Conservation (phyloP, 2,329 filamentous ascomycete genomes). For the Cryphonectria carpinicola region DNA sequence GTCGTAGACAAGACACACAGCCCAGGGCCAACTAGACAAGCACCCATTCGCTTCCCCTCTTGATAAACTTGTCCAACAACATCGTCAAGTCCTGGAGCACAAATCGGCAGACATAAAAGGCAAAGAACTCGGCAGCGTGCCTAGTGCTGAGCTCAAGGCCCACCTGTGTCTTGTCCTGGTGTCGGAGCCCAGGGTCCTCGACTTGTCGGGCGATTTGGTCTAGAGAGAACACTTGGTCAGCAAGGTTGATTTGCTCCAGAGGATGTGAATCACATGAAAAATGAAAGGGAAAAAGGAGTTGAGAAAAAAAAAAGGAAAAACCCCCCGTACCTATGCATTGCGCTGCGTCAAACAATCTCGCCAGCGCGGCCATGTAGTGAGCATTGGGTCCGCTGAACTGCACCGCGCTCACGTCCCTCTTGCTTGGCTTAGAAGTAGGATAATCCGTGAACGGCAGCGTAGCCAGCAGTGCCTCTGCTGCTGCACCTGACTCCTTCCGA, state of each 20-base stretch:
- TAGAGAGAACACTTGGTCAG: conserved; percentile 41
- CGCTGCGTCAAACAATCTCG: conserved; percentile 87
- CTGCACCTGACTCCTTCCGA: conserved; percentile 42
- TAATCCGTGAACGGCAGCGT: conserved; percentile 77
- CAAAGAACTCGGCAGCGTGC: conserved; percentile 96
- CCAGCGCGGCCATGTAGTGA: conserved; percentile 88
- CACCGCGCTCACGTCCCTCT: conserved; percentile 69
- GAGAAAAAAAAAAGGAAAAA: neutral
- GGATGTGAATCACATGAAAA: neutral
- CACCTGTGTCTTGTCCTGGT: conserved; percentile 92
- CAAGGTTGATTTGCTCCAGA: neutral
- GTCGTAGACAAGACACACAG: neutral
- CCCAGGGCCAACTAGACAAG: conserved; percentile 36
- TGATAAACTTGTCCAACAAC: conserved; percentile 95
- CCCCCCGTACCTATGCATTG: conserved; percentile 89
- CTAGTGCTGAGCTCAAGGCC: conserved; percentile 91
- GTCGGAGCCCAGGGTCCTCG: conserved; percentile 88
- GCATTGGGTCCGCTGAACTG: conserved; percentile 83
- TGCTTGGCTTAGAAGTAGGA: conserved; percentile 68
- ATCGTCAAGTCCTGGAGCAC: conserved; percentile 83
- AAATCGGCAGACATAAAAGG: conserved; percentile 94
- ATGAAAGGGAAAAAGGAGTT: neutral
- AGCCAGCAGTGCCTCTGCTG: conserved; percentile 54
- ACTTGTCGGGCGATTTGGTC: conserved; percentile 96
- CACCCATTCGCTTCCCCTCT: conserved; percentile 96